Percentiles rank a stretch among this genome's conserved stretches.
Evolutionary conservation across 305 asterid species (phyloP).

Genomic region (Fraxinus floribunda): DNA sequence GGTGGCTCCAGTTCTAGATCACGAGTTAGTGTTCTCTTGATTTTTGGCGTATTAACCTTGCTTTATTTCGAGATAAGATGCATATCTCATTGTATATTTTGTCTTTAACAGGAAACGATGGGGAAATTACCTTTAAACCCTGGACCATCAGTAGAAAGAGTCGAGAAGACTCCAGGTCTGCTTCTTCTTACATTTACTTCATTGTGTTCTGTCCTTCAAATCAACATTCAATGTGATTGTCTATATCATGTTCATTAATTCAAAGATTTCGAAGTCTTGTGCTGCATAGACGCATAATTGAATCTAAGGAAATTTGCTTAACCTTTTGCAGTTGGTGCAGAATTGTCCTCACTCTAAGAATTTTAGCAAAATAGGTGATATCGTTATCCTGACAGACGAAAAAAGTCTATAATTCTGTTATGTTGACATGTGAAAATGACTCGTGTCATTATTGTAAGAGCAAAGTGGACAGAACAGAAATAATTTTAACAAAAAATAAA

Average conservation of each 20-base stretch:
- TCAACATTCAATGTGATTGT: not conserved
- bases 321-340: not conserved
- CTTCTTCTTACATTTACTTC: slow-evolving; percentile 18
- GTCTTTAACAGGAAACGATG: slow-evolving; percentile 44
- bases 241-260: not conserved
- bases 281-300: not conserved
- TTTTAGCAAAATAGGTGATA: not conserved
- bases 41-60: not conserved
- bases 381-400: not conserved
- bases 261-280: not conserved
- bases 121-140: slow-evolving; percentile 62
- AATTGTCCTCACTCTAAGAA: not conserved
- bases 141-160: slow-evolving; percentile 59
- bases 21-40: slow-evolving; percentile 42
- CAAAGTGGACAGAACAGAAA: not conserved
- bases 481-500: too few relatives aligned
- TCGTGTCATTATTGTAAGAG: not conserved
- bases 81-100: slow-evolving; percentile 12
- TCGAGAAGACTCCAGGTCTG: slow-evolving; percentile 67
- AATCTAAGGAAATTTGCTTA: not conserved
- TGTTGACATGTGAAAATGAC: not conserved
- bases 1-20: slow-evolving; percentile 82
- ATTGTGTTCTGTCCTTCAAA: not conserved
- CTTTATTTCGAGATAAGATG: slow-evolving; percentile 1
- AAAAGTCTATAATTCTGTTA: not conserved